Percentiles rank a stretch among this genome's conserved stretches.
phyloP scores from a whole-genome alignment of 495 filamentous ascomycete species.

The Paragyromitra xinjiangensis region DNA sequence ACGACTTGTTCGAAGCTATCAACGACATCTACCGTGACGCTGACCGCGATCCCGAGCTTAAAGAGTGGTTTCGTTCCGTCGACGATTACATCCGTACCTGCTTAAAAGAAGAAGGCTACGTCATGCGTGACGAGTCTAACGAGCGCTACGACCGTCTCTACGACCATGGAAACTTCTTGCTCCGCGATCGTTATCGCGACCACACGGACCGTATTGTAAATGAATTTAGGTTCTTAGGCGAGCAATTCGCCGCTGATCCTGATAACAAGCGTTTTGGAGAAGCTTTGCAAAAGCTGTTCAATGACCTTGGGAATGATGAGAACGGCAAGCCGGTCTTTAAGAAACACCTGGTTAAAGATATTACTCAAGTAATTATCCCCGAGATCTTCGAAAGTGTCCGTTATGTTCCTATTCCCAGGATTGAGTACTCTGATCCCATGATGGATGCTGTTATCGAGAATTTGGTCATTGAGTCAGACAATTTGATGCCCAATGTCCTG shows the following conservation, averaged over 20 bases:
- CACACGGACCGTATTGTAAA: conserved; percentile 89
- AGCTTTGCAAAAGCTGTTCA: conserved; percentile 84
- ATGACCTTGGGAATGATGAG: conserved; percentile 82
- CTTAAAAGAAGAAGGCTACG: conserved; percentile 86
- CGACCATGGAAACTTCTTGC: conserved; percentile 85
- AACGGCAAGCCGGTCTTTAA: conserved; percentile 89
- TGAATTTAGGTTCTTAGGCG: conserved; percentile 86
- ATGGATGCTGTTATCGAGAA: conserved; percentile 93
- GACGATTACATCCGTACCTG: conserved; percentile 82
- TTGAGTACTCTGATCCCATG: conserved; percentile 87
- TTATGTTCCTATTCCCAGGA: conserved; percentile 92
- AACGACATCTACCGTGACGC: conserved; percentile 90
- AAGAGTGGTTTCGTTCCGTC: conserved; percentile 84
- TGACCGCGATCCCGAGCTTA: conserved; percentile 86
- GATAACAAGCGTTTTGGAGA: conserved; percentile 81
- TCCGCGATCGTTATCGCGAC: conserved; percentile 84
- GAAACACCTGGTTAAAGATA: conserved; percentile 86
- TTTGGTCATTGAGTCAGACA: conserved; percentile 92
- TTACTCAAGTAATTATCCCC: conserved; percentile 86
- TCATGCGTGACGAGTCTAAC: conserved; percentile 83
- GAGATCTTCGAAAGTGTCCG: conserved; percentile 83
- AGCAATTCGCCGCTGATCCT: conserved; percentile 87
- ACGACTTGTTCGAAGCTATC: conserved; percentile 86
- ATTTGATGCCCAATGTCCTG: conserved; percentile 93
- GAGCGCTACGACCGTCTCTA: conserved; percentile 84